Evolutionary conservation across 2,329 filamentous ascomycete genomes (phyloP).

Genomic region (Sporothrix brasiliensis): DNA sequence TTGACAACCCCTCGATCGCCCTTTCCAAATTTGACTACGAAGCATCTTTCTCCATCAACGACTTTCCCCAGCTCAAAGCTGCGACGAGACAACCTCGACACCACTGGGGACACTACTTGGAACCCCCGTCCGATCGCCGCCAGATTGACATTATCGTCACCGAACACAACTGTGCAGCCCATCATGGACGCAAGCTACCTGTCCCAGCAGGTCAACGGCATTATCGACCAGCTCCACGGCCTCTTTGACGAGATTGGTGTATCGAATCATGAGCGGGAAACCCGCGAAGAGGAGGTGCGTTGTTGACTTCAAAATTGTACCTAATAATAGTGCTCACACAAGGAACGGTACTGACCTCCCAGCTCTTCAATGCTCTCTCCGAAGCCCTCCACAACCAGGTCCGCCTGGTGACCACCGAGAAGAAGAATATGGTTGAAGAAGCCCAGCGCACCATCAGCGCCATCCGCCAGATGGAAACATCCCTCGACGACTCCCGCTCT

Average conservation of each 20-base stretch:
- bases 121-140: neutral
- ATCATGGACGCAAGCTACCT: slow-evolving; percentile 88
- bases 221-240: slow-evolving; percentile 88
- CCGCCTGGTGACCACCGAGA: slow-evolving; percentile 80
- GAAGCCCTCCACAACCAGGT: slow-evolving; percentile 91
- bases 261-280: slow-evolving; percentile 87
- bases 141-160: neutral
- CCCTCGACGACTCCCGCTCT: slow-evolving; percentile 74
- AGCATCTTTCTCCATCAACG: neutral
- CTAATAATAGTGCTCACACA: neutral
- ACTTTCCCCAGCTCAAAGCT: neutral
- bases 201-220: slow-evolving; percentile 91
- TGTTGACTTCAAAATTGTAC: neutral
- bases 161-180: neutral
- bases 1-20: slow-evolving; percentile 27
- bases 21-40: neutral
- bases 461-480: slow-evolving; percentile 92
- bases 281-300: slow-evolving; percentile 80
- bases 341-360: slow-evolving; percentile 2
- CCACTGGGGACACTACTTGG: neutral
- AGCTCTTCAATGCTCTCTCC: slow-evolving; percentile 91
- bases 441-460: slow-evolving; percentile 80
- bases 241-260: slow-evolving; percentile 98
- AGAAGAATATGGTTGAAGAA: slow-evolving; percentile 87
- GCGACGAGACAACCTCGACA: neutral